Evolutionary conservation across 1,284 basidiomycete species (phyloP).

Genomic region (Ustanciosporium gigantosporum): DNA sequence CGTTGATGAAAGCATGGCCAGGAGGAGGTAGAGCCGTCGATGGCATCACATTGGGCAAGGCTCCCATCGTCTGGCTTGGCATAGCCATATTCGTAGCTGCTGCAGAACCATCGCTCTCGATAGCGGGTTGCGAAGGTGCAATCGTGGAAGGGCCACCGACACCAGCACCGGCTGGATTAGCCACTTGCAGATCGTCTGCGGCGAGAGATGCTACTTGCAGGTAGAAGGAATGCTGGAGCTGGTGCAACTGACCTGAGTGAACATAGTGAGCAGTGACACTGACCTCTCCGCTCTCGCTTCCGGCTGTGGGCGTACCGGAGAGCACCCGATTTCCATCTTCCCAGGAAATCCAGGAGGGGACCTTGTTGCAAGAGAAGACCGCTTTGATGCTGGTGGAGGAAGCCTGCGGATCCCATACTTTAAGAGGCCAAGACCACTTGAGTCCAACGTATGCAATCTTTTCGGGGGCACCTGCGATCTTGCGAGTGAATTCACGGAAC

Average conservation of each 20-base stretch:
- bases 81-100: neutral
- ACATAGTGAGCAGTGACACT: conserved; percentile 53
- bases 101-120: too few relatives aligned
- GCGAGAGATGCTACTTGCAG: conserved; percentile 41
- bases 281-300: conserved; percentile 44
- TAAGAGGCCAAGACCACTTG: conserved; percentile 89
- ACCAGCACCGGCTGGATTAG: neutral
- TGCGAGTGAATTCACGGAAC: conserved; percentile 82
- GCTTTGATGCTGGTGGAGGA: conserved; percentile 68
- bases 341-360: conserved; percentile 87
- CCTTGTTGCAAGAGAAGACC: conserved; percentile 74
- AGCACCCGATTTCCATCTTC: conserved; percentile 66
- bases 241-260: conserved; percentile 50
- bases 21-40: conserved; percentile 12
- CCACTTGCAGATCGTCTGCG: conserved; percentile 25
- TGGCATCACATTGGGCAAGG: neutral
- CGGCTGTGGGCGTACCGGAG: conserved; percentile 42
- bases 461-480: conserved; percentile 51
- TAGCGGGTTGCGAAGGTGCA: too few relatives aligned
- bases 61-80: neutral
- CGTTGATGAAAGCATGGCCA: conserved; percentile 32
- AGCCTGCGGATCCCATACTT: conserved; percentile 92
- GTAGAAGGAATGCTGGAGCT: conserved; percentile 52
- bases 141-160: neutral
- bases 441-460: conserved; percentile 71